Evolutionary conservation across 352 stramenopile genomes (phyloP), one percentile per base, ranked within the genome.

Genomic region (Lagenidium sp.): DNA sequence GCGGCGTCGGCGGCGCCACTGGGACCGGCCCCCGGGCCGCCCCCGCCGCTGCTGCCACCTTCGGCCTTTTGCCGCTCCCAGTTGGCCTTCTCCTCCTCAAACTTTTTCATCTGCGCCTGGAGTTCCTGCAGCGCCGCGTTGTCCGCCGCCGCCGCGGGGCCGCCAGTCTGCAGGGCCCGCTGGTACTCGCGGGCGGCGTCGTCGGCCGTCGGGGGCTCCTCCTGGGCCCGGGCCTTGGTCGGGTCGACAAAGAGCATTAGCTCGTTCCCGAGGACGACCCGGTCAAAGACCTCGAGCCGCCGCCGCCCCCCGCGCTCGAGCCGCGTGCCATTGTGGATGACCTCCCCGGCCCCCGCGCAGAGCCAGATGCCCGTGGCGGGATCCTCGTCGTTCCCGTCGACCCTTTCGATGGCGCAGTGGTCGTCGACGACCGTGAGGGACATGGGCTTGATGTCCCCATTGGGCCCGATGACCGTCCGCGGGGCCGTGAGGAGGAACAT

Each of bases 371-470:
- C 32, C 19, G 68, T 61, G 15, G 38, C 53, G 10, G 63, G 35
- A 2, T 74, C 47, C 20, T 81, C 77, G n/a, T n/a, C n/a, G n/a
- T n/a, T n/a, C n/a, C n/a, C n/a, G n/a, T n/a, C n/a, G n/a, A n/a
- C n/a, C n/a, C n/a, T n/a, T 31, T 85, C 69, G 50, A 90, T 82
- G 5, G 59, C 58, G 54, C 87, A 97, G 59, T 97, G 91, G 39
- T 81, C 59, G 35, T 87, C 75, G 1, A 95, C 71, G 24, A 97
- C 81, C n/a, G 68, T 80, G n/a, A 97, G 62, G 6, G 85, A 88
- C 61, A 97, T 80, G 19, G 85, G 85, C 55, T 94, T 82, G 63
- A 97, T 96, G 49, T 97, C 87, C 15, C 83, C 84, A n/a, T 82
- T 72, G 7, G 72, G 39, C 7, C 53, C 72, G 21, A 85, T 65